These are phyloP conservation scores for Leccinum imitatum DNA, from an alignment of 768 basidiomycete genomes.

Conservation along the genomic window DNA sequence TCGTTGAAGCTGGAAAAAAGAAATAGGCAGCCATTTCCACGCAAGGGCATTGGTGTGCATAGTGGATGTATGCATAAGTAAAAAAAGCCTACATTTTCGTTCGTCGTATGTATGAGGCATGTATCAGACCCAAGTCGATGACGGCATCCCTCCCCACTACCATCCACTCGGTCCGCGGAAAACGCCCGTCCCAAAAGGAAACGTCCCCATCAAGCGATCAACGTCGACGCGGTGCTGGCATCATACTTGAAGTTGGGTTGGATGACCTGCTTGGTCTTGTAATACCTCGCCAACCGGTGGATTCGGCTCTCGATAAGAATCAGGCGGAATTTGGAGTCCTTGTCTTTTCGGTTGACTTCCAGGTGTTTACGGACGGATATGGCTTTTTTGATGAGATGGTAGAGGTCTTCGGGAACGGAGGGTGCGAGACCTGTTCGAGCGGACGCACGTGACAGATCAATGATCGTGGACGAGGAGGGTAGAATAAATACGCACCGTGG, in stretches of 20 bases:
- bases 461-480: background rate
- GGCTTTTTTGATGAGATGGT: conserved; percentile 99
- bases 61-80: conserved; percentile 16
- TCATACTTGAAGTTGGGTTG: conserved; percentile 99
- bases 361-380: conserved; percentile 99
- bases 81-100: conserved; percentile 24
- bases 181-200: background rate
- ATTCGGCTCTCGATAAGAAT: conserved; percentile 99
- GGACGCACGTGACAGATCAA: background rate
- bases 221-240: conserved; percentile 88
- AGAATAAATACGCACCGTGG: conserved; percentile 60
- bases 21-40: background rate
- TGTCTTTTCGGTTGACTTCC: conserved; percentile 97
- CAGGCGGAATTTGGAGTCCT: conserved; percentile 95
- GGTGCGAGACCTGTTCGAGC: conserved; percentile 74
- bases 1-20: too few species aligned
- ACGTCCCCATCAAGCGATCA: conserved; percentile 61
- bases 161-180: conserved; percentile 1
- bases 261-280: conserved; percentile 98
- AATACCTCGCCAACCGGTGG: conserved; percentile 96
- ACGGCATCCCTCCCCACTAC: background rate
- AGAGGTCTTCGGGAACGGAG: conserved; percentile 97
- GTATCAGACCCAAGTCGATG: conserved; percentile 5
- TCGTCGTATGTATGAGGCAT: conserved; percentile 8
- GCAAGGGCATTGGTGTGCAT: background rate